A percentile compares a stretch with the other conserved stretches of the same genome.
phyloP scores from a whole-genome alignment of 1,284 basidiomycete species.

The Fomitopsis pinicola region DNA sequence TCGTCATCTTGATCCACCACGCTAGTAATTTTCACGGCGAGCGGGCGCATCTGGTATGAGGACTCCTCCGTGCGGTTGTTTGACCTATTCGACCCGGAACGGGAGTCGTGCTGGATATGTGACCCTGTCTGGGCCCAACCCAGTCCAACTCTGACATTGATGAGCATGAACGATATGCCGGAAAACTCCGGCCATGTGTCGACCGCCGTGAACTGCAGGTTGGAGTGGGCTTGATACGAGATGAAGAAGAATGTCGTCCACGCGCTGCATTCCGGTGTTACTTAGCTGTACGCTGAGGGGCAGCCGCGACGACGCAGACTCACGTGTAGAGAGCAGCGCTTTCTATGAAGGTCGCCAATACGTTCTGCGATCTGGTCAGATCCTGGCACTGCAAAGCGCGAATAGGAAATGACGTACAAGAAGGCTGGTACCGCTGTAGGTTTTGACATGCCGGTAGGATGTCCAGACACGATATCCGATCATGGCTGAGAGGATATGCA shows the following conservation, averaged over 20 bases:
- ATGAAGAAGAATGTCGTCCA: neutral
- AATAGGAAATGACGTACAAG: neutral
- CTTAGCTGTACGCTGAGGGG: neutral
- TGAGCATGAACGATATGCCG: slow-evolving; percentile 3
- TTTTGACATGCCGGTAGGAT: neutral
- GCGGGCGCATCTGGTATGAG: no score
- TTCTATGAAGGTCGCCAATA: neutral
- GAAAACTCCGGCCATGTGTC: neutral
- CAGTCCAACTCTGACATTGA: neutral
- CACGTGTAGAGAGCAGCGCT: slow-evolving; percentile 2
- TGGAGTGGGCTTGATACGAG: neutral
- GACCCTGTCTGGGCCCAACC: neutral
- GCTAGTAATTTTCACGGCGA: no score
- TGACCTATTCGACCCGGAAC: no score
- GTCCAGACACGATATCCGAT: slow-evolving; percentile 1
- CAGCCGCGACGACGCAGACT: neutral
- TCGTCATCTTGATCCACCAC: no score
- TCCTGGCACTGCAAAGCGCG: no score
- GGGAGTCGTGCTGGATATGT: no score
- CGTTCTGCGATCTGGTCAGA: neutral
- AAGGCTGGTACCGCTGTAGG: neutral
- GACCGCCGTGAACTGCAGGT: neutral
- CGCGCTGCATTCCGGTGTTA: neutral
- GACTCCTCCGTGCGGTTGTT: no score
- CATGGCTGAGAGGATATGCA: neutral